phyloP scores from a whole-genome alignment of 768 basidiomycete species.

The Porphyrellus cyaneotinctus region DNA sequence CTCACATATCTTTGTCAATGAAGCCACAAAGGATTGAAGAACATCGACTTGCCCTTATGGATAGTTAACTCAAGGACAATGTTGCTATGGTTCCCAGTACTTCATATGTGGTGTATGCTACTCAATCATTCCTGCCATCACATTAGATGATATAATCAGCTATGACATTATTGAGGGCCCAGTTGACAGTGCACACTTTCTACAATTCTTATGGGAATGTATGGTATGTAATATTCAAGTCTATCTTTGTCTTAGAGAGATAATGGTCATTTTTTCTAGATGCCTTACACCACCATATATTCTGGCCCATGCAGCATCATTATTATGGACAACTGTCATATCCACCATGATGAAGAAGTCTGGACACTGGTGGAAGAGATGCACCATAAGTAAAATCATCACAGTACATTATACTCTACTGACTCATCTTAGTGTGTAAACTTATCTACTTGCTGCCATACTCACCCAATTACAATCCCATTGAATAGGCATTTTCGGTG shows the following conservation, averaged over 20 bases:
- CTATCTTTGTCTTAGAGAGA: no score
- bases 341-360: background rate
- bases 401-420: background rate
- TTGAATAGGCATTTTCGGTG: conserved; percentile 6
- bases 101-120: conserved; percentile 11
- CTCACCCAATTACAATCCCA: background rate
- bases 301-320: background rate
- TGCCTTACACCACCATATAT: background rate
- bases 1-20: no score
- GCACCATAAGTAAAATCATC: conserved; percentile 7
- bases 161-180: conserved; percentile 16
- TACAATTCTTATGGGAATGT: conserved; percentile 9
- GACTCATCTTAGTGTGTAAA: background rate
- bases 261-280: no score
- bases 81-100: background rate
- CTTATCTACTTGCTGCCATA: background rate
- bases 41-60: background rate
- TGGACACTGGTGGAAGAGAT: background rate
- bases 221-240: no score
- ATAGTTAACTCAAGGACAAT: background rate
- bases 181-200: conserved; percentile 8
- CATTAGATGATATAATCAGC: conserved; percentile 14
- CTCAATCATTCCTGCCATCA: conserved; percentile 15
- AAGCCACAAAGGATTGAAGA: conserved; percentile 9
- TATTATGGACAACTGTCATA: background rate